phyloP scores from a whole-genome alignment of 371 early-diverging fungal species.

The Actinomucor elegans region DNA sequence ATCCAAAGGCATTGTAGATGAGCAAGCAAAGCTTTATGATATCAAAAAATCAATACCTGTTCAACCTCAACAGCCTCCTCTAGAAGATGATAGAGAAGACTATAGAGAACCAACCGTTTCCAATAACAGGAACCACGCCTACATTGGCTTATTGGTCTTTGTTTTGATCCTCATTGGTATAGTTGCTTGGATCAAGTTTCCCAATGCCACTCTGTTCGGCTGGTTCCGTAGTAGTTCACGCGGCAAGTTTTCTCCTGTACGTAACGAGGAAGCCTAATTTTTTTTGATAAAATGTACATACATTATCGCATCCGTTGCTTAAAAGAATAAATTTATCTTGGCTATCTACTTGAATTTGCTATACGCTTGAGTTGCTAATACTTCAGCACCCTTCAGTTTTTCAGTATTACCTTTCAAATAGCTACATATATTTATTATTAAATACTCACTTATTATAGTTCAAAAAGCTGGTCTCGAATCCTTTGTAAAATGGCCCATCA shows the following conservation, averaged over 20 bases:
- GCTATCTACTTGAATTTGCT: too few relatives aligned
- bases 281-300: too few relatives aligned
- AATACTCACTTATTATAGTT: too few relatives aligned
- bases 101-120: background rate
- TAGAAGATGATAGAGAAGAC: slow-evolving; percentile 19
- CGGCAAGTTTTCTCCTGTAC: slow-evolving; percentile 15
- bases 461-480: too few relatives aligned
- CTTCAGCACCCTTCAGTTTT: too few relatives aligned
- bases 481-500: too few relatives aligned
- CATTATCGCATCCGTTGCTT: too few relatives aligned
- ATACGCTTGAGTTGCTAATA: background rate
- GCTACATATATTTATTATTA: too few relatives aligned
- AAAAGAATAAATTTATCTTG: too few relatives aligned
- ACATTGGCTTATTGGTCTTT: slow-evolving; percentile 6
- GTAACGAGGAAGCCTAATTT: slow-evolving; percentile 11
- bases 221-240: background rate
- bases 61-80: slow-evolving; percentile 7
- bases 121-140: background rate
- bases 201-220: background rate
- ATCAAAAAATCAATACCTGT: background rate
- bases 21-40: slow-evolving; percentile 18
- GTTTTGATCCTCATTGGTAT: slow-evolving; percentile 1
- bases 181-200: slow-evolving; percentile 10
- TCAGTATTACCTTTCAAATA: too few relatives aligned
- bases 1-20: slow-evolving; percentile 26